A percentile compares a stretch with the other conserved stretches of the same genome.
Evolutionary conservation across 495 filamentous ascomycete genomes (phyloP).

Genomic region (Beverwykella pulmonaria): DNA sequence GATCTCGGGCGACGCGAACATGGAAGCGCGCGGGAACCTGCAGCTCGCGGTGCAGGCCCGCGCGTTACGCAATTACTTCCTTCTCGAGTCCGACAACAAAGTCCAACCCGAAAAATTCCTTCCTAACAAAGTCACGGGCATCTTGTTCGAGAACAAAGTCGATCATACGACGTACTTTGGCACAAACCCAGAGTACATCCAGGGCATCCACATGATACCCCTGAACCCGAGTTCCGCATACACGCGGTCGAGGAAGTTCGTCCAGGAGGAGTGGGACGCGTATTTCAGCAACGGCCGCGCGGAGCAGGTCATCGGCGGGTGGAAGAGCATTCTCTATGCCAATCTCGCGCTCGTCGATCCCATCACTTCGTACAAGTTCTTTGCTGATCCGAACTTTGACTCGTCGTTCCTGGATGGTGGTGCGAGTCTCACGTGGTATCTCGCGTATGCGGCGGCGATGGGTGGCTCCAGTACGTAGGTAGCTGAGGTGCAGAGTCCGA

Average conservation of each 20-base stretch:
- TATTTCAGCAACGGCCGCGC: slow-evolving; percentile 70
- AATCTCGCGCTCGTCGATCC: slow-evolving; percentile 83
- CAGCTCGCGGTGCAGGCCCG: slow-evolving; percentile 76
- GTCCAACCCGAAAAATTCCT: slow-evolving; percentile 79
- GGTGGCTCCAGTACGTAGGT: too few relatives aligned
- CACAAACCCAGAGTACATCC: slow-evolving; percentile 74
- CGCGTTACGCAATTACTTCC: slow-evolving; percentile 76
- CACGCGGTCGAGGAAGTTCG: slow-evolving; percentile 69
- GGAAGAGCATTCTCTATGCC: slow-evolving; percentile 82
- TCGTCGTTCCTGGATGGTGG: slow-evolving; percentile 75
- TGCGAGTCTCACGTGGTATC: slow-evolving; percentile 84
- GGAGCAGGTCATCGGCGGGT: slow-evolving; percentile 67
- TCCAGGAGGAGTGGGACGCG: slow-evolving; percentile 80
- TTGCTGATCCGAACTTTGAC: slow-evolving; percentile 66
- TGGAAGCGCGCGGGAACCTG: slow-evolving; percentile 86
- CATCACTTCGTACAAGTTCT: slow-evolving; percentile 69
- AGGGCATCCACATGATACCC: slow-evolving; percentile 97
- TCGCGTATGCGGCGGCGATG: slow-evolving; percentile 73
- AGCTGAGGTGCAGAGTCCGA: too few relatives aligned
- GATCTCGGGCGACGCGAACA: slow-evolving; percentile 69
- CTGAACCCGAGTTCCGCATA: slow-evolving; percentile 71
- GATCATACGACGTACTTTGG: slow-evolving; percentile 97
- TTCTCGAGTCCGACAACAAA: slow-evolving; percentile 68
- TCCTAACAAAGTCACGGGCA: slow-evolving; percentile 85
- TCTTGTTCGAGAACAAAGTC: slow-evolving; percentile 95